phyloP scores from a whole-genome alignment of 208 protist genomes.

The Leishmania mexicana region DNA sequence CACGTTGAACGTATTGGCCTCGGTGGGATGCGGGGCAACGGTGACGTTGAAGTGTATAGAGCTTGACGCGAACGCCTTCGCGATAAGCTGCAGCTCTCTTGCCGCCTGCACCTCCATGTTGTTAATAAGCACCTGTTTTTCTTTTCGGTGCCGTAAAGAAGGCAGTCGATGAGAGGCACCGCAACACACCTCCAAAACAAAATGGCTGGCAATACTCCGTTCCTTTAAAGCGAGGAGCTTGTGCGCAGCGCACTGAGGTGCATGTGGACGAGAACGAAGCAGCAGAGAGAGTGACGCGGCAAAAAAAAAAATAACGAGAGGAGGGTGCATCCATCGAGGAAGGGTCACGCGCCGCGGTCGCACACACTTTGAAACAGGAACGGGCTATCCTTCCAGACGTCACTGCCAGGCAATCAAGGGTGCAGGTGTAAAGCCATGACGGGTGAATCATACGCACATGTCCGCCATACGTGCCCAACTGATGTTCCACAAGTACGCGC shows the following conservation, averaged over 20 bases:
- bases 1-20: conserved; percentile 38
- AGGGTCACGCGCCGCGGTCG: not conserved
- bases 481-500: not conserved
- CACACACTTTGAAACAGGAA: not conserved
- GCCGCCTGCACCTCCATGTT: conserved; percentile 13
- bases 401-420: not conserved
- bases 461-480: not conserved
- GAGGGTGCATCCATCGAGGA: not conserved
- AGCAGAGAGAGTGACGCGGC: not conserved
- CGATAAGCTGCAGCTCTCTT: conserved; percentile 32
- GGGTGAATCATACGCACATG: not conserved
- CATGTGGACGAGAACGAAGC: not conserved
- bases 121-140: not conserved
- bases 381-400: not conserved
- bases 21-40: conserved; percentile 46
- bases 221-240: not conserved
- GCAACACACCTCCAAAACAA: too few relatives aligned
- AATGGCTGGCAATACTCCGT: not conserved
- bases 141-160: not conserved
- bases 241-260: not conserved
- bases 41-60: conserved; percentile 59
- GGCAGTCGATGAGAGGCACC: not conserved
- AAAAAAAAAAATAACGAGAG: not conserved
- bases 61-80: conserved; percentile 39
- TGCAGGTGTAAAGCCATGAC: not conserved